A percentile compares a stretch with the other conserved stretches of the same genome.
Evolutionary conservation across 2,329 filamentous ascomycete species (phyloP).

Genomic region (Emericellopsis atlantica): DNA sequence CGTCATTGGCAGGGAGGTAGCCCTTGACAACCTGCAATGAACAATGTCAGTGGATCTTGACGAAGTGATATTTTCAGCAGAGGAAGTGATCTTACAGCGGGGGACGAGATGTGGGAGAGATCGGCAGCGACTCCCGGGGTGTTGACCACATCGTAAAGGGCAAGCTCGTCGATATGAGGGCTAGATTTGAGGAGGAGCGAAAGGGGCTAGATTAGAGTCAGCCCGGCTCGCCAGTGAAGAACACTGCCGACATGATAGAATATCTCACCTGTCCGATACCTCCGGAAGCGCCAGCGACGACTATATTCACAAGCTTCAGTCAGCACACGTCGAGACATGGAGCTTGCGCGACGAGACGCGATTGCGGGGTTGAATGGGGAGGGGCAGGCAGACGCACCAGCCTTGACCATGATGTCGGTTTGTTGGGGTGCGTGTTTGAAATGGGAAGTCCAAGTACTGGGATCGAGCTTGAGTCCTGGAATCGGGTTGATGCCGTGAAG

Average conservation of each 20-base stretch:
- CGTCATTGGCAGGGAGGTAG: constrained; percentile 76
- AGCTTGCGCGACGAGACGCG: constrained; percentile 1
- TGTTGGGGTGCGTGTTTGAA: not conserved
- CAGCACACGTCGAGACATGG: constrained; percentile 3
- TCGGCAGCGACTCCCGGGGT: constrained; percentile 92
- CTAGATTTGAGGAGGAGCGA: constrained; percentile 91
- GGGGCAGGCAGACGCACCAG: constrained; percentile 31
- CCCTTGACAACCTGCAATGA: constrained; percentile 63
- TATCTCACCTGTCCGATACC: constrained; percentile 86
- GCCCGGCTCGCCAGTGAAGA: not conserved
- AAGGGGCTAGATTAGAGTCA: constrained; percentile 52
- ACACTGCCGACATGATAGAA: not conserved
- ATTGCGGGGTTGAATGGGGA: constrained; percentile 10
- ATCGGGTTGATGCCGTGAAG: no score
- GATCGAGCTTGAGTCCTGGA: not conserved
- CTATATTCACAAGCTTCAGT: constrained; percentile 19
- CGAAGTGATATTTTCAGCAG: not conserved
- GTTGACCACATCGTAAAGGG: constrained; percentile 99
- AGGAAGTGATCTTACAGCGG: constrained; percentile 44
- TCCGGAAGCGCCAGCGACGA: constrained; percentile 91
- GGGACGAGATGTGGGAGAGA: constrained; percentile 91
- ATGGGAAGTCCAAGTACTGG: not conserved
- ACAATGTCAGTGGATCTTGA: constrained; percentile 1
- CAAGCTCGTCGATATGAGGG: constrained; percentile 79
- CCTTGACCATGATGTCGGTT: constrained; percentile 42